These are phyloP conservation scores for Blastomyces gilchristii DNA, from an alignment of 2,329 filamentous ascomycete species.

Conservation along the genomic window DNA sequence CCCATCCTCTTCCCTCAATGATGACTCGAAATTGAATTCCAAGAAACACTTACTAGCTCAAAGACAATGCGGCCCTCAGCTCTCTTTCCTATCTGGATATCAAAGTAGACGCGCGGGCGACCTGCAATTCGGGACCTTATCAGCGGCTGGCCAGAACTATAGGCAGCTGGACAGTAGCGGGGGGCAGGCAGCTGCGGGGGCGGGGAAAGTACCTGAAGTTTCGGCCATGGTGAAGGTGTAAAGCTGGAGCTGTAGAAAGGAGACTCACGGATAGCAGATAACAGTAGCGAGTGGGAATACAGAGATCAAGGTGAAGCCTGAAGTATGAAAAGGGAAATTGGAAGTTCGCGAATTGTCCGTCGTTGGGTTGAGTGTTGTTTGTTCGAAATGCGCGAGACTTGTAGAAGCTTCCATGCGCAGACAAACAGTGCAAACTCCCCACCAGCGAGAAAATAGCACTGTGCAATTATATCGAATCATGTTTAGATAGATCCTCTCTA, in stretches of 20 bases:
- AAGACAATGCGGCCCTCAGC: constrained; percentile 70
- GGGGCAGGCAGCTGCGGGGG: neutral
- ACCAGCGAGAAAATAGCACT: neutral
- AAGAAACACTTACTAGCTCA: constrained; percentile 54
- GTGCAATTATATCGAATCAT: neutral
- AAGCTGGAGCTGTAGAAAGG: neutral
- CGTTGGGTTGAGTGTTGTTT: neutral
- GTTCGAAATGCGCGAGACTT: constrained; percentile 20
- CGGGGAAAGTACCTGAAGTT: constrained; percentile 23
- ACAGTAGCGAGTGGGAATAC: constrained; percentile 3
- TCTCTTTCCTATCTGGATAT: constrained; percentile 70
- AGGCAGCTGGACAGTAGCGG: neutral
- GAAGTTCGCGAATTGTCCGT: neutral
- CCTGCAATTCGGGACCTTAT: constrained; percentile 26
- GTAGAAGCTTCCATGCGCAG: constrained; percentile 34
- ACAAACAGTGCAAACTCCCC: constrained; percentile 18
- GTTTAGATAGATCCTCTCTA: neutral
- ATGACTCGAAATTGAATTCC: neutral
- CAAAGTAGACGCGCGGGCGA: constrained; percentile 82
- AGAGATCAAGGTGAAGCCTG: constrained; percentile 8
- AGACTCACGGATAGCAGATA: constrained; percentile 7
- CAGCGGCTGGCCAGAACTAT: neutral
- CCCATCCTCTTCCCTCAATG: constrained; percentile 27
- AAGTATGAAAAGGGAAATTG: neutral
- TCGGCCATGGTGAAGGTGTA: constrained; percentile 25